Evolutionary conservation across 2,329 filamentous ascomycete genomes (phyloP).

Genomic region (Catunica adiposa): DNA sequence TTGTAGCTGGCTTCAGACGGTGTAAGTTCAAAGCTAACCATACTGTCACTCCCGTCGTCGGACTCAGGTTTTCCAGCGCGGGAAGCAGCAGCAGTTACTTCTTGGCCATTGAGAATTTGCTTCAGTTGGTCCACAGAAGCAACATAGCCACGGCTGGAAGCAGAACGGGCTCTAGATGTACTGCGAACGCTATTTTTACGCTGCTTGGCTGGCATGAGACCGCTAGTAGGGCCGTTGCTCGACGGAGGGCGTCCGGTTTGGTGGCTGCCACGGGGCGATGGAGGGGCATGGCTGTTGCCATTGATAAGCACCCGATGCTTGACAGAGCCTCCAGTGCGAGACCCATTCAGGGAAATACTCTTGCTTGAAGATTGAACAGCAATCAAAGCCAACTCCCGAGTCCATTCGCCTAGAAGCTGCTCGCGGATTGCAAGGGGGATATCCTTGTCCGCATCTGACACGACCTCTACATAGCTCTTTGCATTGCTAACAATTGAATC

Average conservation of each 20-base stretch:
- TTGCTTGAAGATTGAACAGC: constrained; percentile 52
- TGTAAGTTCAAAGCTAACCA: constrained; percentile 53
- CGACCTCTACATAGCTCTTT: constrained; percentile 1
- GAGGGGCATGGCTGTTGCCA: constrained; percentile 25
- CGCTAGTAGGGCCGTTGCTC: constrained; percentile 22
- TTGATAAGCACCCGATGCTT: constrained; percentile 45
- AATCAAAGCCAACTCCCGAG: constrained; percentile 54
- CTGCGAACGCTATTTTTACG: constrained; percentile 40
- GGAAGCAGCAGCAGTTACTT: constrained; percentile 21
- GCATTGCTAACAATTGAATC: constrained; percentile 1
- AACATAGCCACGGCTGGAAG: constrained; percentile 33
- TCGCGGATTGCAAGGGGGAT: constrained; percentile 54
- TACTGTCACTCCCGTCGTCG: constrained; percentile 44
- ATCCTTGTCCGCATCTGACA: constrained; percentile 23
- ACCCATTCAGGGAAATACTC: constrained; percentile 60
- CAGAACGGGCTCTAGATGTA: constrained; percentile 29
- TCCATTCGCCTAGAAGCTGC: constrained; percentile 67
- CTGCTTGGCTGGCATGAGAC: constrained; percentile 25
- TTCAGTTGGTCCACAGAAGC: constrained; percentile 49
- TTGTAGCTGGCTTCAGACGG: constrained; percentile 52
- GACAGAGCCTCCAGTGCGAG: constrained; percentile 41
- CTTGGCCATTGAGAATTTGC: constrained; percentile 40
- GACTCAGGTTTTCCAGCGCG: constrained; percentile 24
- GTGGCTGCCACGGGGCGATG: constrained; percentile 25
- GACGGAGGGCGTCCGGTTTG: constrained; percentile 35